These are phyloP conservation scores for Telfairia occidentalis DNA, from an alignment of 331 rosid species.

Conservation along the genomic window DNA sequence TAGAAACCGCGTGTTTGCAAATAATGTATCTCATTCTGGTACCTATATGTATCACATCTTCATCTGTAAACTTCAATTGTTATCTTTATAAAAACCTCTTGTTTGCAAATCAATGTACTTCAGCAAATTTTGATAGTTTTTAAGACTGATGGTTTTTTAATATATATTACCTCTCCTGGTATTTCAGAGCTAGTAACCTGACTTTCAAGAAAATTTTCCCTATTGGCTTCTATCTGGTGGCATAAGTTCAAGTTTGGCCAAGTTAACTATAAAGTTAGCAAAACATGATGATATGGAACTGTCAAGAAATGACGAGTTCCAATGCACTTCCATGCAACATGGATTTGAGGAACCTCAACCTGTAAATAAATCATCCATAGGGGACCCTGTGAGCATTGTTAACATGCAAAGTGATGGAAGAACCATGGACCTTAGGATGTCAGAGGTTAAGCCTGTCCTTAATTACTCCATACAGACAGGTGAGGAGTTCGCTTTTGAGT, in stretches of 20 bases:
- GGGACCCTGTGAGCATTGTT: constrained; percentile 31
- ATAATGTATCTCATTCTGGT: background rate
- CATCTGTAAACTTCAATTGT: background rate
- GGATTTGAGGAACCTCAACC: constrained; percentile 43
- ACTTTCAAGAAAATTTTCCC: constrained; percentile 5
- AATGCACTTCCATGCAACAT: constrained; percentile 48
- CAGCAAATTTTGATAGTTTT: background rate
- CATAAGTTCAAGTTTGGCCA: constrained; percentile 19
- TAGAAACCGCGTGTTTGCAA: too few species aligned
- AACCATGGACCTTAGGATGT: constrained; percentile 24
- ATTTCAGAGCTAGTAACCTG: constrained; percentile 4
- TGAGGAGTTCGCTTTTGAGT: constrained; percentile 89
- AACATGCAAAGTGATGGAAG: constrained; percentile 35
- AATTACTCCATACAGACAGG: constrained; percentile 93
- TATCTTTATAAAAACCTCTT: background rate
- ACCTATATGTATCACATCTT: background rate
- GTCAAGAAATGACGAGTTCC: constrained; percentile 35
- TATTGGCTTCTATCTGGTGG: constrained; percentile 16
- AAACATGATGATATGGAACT: constrained; percentile 31
- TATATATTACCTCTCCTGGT: background rate
- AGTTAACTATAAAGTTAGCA: constrained; percentile 15
- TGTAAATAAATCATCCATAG: constrained; percentile 35
- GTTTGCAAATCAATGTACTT: background rate
- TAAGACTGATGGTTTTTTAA: background rate
- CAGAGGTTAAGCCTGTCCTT: constrained; percentile 59